Evolutionary conservation across 2,329 filamentous ascomycete species (phyloP).

Genomic region (Knoxdaviesia capensis): DNA sequence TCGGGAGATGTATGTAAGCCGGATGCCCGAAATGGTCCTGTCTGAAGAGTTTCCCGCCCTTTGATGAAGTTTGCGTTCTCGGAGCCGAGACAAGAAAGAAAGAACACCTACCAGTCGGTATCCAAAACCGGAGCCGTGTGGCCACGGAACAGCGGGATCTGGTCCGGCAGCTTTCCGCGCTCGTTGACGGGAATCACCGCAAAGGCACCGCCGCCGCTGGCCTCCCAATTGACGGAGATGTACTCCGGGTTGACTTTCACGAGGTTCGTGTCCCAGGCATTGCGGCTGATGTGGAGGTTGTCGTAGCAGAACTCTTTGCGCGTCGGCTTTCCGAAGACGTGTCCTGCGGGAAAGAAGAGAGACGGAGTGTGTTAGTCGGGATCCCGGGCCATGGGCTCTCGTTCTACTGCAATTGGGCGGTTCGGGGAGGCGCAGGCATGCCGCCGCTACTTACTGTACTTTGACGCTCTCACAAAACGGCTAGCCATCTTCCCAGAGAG

Average conservation of each 20-base stretch:
- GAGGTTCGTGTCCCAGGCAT: constrained; percentile 98
- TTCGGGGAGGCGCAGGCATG: background rate
- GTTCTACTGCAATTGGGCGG: too few species aligned
- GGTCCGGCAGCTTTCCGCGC: constrained; percentile 76
- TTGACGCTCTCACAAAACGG: constrained; percentile 48
- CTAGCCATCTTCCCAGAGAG: constrained; percentile 28
- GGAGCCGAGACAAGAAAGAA: too few species aligned
- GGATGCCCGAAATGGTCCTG: too few species aligned
- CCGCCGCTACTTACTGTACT: constrained; percentile 36
- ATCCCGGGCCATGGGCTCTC: too few species aligned
- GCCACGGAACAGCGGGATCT: constrained; percentile 84
- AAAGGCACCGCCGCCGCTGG: constrained; percentile 87
- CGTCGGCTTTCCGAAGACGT: constrained; percentile 91
- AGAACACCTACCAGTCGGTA: constrained; percentile 63
- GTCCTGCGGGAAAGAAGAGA: constrained; percentile 36
- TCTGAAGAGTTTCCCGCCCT: too few species aligned
- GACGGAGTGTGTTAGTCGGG: too few species aligned
- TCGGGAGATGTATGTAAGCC: too few species aligned
- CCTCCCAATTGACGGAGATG: constrained; percentile 95
- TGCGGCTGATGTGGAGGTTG: constrained; percentile 89
- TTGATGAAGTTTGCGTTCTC: too few species aligned
- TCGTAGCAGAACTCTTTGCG: constrained; percentile 98
- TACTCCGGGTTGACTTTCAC: constrained; percentile 97
- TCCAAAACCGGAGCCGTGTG: constrained; percentile 92
- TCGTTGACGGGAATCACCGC: constrained; percentile 85